phyloP scores from a whole-genome alignment of 805 yeast genomes.

The Maudiozyma pseudohumilis region DNA sequence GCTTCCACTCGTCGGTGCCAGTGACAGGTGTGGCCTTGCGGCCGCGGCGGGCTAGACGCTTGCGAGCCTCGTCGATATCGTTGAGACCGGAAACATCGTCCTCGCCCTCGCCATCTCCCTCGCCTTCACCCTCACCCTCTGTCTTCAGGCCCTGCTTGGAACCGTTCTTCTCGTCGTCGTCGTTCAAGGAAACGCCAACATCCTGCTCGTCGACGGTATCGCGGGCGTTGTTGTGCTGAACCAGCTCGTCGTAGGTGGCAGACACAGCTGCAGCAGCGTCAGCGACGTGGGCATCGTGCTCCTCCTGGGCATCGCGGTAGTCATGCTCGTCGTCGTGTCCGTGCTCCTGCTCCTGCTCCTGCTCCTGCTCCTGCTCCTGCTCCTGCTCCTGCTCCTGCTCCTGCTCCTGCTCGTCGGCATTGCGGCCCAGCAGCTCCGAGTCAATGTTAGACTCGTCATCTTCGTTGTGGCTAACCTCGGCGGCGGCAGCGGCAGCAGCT shows the following conservation, averaged over 20 bases:
- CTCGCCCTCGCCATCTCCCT: conserved; percentile 6
- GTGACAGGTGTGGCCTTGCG: conserved; percentile 23
- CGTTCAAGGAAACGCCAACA: conserved; percentile 3
- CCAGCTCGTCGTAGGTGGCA: conserved; percentile 19
- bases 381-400: too few relatives aligned
- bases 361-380: conserved; percentile 6
- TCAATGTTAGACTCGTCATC: conserved; percentile 24
- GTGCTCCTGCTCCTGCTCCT: background rate
- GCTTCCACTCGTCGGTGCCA: conserved; percentile 26
- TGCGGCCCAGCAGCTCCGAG: conserved; percentile 20
- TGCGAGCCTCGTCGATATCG: conserved; percentile 2
- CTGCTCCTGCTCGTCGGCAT: background rate
- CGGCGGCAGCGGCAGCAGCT: background rate
- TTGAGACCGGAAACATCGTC: conserved; percentile 3
- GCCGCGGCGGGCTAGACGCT: conserved; percentile 13
- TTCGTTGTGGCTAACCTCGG: background rate
- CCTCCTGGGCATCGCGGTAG: background rate
- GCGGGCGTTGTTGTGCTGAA: conserved; percentile 14
- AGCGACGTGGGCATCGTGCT: conserved; percentile 1
- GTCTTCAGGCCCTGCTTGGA: too few relatives aligned
- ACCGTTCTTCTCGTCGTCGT: background rate
- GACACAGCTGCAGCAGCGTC: conserved; percentile 17
- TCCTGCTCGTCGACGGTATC: too few relatives aligned
- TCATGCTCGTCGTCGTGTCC: background rate
- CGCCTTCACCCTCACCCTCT: too few relatives aligned